These are phyloP conservation scores for Geranomyces michiganensis DNA, from an alignment of 192 early-diverging fungal genomes.

Conservation along the genomic window DNA sequence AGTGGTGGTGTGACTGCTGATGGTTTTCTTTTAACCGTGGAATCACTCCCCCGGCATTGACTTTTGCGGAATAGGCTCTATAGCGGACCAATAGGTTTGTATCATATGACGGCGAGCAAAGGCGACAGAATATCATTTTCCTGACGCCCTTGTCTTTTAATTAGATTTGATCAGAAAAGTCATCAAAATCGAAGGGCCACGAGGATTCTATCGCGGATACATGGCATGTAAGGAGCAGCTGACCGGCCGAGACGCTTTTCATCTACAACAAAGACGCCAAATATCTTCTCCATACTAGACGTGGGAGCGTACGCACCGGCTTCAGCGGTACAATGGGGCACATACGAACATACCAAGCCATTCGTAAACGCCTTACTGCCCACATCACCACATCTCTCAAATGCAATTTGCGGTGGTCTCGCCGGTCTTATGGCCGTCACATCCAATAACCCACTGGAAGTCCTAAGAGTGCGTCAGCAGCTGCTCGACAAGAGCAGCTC, in stretches of 20 bases:
- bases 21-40: too few relatives aligned
- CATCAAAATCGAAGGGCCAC: slow-evolving; percentile 33
- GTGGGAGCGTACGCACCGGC: slow-evolving; percentile 38
- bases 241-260: too few relatives aligned
- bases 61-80: too few relatives aligned
- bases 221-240: slow-evolving; percentile 31
- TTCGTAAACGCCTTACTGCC: slow-evolving; percentile 23
- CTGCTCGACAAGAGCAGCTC: slow-evolving; percentile 39
- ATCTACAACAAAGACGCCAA: not conserved
- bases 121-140: too few relatives aligned
- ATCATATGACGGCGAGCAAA: too few relatives aligned
- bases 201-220: slow-evolving; percentile 53
- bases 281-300: not conserved
- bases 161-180: slow-evolving; percentile 42
- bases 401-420: slow-evolving; percentile 38
- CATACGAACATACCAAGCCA: slow-evolving; percentile 49
- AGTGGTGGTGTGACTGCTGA: too few relatives aligned
- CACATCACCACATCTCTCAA: slow-evolving; percentile 15
- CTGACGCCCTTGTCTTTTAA: too few relatives aligned
- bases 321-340: slow-evolving; percentile 54
- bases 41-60: too few relatives aligned
- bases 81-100: too few relatives aligned
- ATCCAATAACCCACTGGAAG: slow-evolving; percentile 53
- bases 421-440: slow-evolving; percentile 42
- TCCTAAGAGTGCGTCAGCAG: slow-evolving; percentile 47